Evolutionary conservation across 768 basidiomycete species (phyloP), one percentile per base, ranked within the genome.

Genomic region (Wakefieldia striispora): DNA sequence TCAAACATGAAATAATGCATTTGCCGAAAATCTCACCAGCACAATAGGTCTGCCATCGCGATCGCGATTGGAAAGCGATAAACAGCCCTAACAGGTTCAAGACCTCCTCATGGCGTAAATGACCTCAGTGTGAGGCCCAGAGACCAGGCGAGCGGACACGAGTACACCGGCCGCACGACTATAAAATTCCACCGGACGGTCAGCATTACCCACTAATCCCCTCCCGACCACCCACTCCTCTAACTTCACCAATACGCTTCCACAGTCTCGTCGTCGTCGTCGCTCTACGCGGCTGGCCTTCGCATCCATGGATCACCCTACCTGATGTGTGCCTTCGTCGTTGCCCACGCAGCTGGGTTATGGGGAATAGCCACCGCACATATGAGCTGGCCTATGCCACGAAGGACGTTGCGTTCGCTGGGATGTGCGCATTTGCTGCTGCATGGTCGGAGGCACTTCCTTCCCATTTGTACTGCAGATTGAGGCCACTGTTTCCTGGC

Each of bases 391-490:
- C 21, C 17, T 40, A 19, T 42, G 21, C 43, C 48, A 24, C 38
- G 19, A 20, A 34, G 61, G 52, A 29, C 49, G 49, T 38, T 56
- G 64, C 56, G 62, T 35, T 48, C 48, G 50, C 43, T 43, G 42
- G 9, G 52, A 53, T 64, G 68, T 42, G 31, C 40, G 33, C 58
- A 55, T 50, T 38, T 59, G 58, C 64, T 62, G 53, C 51, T 60
- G 56, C 61, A 66, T 72, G 63, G 70, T 69, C 71, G 57, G 65
- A 39, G 56, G 63, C 53, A 49, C 70, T 68, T 73, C 68, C 51
- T 55, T 65, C 64, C 64, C 70, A 68, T 66, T 50, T 69, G 67
- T 68, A 62, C 66, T 64, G 59, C 54, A 56, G 56, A 50, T 53
- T 56, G 57, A 63, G 48, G 60, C 69, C 60, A 59, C 58, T 58